A percentile compares a stretch with the other conserved stretches of the same genome.
phyloP scores from a whole-genome alignment of 306 rosid species.

The Corylus avellana region DNA sequence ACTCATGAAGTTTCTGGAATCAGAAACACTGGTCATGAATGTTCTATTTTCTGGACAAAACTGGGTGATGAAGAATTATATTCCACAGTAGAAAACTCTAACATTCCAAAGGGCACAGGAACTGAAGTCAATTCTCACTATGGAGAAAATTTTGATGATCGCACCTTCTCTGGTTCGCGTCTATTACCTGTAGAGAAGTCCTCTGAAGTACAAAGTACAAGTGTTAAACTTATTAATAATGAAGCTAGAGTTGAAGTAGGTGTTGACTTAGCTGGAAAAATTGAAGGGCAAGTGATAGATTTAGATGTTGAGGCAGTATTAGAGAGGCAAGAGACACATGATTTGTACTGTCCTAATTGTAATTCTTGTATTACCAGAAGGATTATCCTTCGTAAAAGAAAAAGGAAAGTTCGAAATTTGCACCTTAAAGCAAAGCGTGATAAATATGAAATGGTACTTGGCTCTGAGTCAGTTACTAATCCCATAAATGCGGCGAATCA shows the following conservation, averaged over 20 bases:
- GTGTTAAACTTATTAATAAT: not conserved
- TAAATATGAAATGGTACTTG: conserved; percentile 12
- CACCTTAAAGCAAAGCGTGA: conserved; percentile 25
- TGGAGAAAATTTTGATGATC: conserved; percentile 9
- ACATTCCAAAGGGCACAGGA: conserved; percentile 17
- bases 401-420: conserved; percentile 20
- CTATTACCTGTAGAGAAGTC: conserved; percentile 21
- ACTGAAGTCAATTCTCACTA: conserved; percentile 14
- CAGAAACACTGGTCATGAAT: conserved; percentile 30
- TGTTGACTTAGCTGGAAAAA: conserved; percentile 25
- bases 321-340: conserved; percentile 57
- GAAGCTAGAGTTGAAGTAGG: conserved; percentile 24
- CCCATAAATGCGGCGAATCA: conserved; percentile 11
- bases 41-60: conserved; percentile 13
- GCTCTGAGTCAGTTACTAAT: conserved; percentile 10
- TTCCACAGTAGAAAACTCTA: conserved; percentile 15
- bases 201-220: conserved; percentile 11
- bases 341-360: conserved; percentile 56
- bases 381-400: conserved; percentile 54
- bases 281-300: conserved; percentile 32
- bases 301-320: conserved; percentile 48
- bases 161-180: conserved; percentile 15
- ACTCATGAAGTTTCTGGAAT: conserved; percentile 26
- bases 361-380: conserved; percentile 51
- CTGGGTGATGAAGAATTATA: conserved; percentile 17